A percentile compares a stretch with the other conserved stretches of the same genome.
These are phyloP conservation scores for Malassezia globosa DNA, from an alignment of 1,284 basidiomycete species.

Conservation along the genomic window DNA sequence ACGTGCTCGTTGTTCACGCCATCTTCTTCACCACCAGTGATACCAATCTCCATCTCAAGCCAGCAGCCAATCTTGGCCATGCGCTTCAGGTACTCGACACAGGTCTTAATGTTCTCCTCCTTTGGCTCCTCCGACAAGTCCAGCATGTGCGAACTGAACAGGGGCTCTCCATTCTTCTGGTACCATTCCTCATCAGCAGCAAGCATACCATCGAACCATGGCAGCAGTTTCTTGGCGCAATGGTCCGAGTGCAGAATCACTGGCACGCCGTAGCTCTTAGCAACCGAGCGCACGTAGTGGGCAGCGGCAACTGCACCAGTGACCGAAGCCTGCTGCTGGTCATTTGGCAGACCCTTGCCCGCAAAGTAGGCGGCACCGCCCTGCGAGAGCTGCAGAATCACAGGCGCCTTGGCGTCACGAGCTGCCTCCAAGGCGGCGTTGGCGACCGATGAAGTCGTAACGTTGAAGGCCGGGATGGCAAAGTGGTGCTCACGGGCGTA, in stretches of 20 bases:
- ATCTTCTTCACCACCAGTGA: conserved; percentile 98
- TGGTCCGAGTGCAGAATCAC: conserved; percentile 98
- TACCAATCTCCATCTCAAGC: conserved; percentile 99
- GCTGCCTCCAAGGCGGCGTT: conserved; percentile 46
- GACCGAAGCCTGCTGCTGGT: conserved; percentile 92
- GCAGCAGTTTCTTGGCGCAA: conserved; percentile 95
- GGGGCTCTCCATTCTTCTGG: conserved; percentile 73
- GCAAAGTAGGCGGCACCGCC: conserved; percentile 93
- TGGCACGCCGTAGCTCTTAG: conserved; percentile 58
- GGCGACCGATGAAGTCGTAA: conserved; percentile 35
- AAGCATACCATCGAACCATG: conserved; percentile 99
- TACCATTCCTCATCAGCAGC: conserved; percentile 87
- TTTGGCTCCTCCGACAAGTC: conserved; percentile 97
- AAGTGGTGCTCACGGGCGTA: conserved; percentile 44
- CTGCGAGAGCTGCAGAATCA: conserved; percentile 96
- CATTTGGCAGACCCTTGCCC: conserved; percentile 89
- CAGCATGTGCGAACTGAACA: conserved; percentile 99
- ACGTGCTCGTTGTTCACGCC: conserved; percentile 69
- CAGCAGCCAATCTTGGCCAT: conserved; percentile 76
- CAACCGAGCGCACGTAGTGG: conserved; percentile 70
- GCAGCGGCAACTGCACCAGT: conserved; percentile 83
- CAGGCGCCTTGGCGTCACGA: conserved; percentile 78
- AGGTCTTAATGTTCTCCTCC: conserved; percentile 89
- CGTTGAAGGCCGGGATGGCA: conserved; percentile 46
- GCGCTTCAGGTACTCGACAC: conserved; percentile 87